Evolutionary conservation across 2,329 filamentous ascomycete genomes (phyloP), one percentile per base, ranked within the genome.

Genomic region (Eurotiales sp.): DNA sequence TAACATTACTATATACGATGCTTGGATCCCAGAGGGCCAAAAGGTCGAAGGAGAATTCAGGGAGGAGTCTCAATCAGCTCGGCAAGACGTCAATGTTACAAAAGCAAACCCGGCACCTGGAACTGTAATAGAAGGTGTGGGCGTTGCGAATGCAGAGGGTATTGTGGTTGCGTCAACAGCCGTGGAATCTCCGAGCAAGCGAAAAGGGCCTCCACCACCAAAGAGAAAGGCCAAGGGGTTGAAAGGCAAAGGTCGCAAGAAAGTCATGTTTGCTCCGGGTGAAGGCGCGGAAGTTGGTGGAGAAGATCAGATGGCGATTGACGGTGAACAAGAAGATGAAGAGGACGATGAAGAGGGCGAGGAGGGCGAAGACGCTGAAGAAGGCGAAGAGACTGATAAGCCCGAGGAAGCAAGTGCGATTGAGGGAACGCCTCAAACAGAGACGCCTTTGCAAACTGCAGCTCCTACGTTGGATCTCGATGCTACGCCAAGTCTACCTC

Each of bases 1-100:
- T 21, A 92, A 92, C 60, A 80, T 88, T 8, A 89, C 88, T 55
- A 85, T 92, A 2, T 90, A 93, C 67, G 89, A 95, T 61, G 84
- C 93, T 7, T 87, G 89, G 17, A 79, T 95, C 3, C 81, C 84
- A 4, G 87, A 92, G 52, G 90, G 90, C 0, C 87, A 93, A 64
- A 75, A 77, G 4, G 80, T 95, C 0, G 87, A 92, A 56, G 90
- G 90, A 51, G 90, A 96, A 64, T 85, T 96, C 46, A 81, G 89
- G 53, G 74, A 78, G 32, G 74, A 77, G 42, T 73, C 77, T 48
- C 74, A 75, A 50, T 66, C 72, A 39, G 75, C 77, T 39, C 70
- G 67, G 42, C 64, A 59, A 30, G 56, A 66, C 41, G 64, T 57
- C 14, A 64, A 63, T 3, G 64, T 71, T 12, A 66, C 64, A 19